A percentile compares a stretch with the other conserved stretches of the same genome.
phyloP scores from a whole-genome alignment of 2,329 filamentous ascomycete species.

The Aspergillus uvarum region DNA sequence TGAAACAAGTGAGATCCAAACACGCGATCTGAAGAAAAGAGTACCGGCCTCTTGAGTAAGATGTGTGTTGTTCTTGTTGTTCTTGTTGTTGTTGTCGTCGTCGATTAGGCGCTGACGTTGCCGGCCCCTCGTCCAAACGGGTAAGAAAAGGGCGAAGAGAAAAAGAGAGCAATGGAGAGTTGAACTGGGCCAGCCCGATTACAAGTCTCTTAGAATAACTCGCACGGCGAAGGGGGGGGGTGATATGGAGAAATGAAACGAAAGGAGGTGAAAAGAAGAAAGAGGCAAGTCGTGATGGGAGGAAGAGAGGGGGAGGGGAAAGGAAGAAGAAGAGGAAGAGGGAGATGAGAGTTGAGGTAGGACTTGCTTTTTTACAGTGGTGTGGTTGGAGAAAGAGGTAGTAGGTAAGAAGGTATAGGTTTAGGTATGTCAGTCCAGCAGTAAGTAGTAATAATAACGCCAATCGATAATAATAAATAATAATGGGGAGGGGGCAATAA shows the following conservation, averaged over 20 bases:
- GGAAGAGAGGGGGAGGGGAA: slow-evolving; percentile 15
- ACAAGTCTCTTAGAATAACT: slow-evolving; percentile 31
- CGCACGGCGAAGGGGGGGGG: slow-evolving; percentile 34
- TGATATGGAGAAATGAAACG: slow-evolving; percentile 26
- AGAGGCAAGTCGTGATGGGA: slow-evolving; percentile 18
- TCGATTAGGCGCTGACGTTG: slow-evolving; percentile 23
- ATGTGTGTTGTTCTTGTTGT: slow-evolving; percentile 4
- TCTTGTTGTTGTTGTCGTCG: not conserved
- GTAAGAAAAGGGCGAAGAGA: slow-evolving; percentile 17
- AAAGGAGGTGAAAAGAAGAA: slow-evolving; percentile 21
- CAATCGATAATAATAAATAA: slow-evolving; percentile 16
- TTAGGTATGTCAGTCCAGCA: slow-evolving; percentile 8
- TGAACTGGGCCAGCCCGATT: slow-evolving; percentile 39
- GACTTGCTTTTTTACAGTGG: slow-evolving; percentile 24
- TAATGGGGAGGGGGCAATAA: slow-evolving; percentile 11
- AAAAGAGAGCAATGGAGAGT: slow-evolving; percentile 32
- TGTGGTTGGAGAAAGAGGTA: not conserved
- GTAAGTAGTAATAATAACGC: slow-evolving; percentile 18
- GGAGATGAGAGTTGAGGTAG: slow-evolving; percentile 14
- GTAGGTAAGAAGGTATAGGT: slow-evolving; percentile 9
- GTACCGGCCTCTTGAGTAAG: slow-evolving; percentile 36
- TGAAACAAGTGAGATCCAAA: slow-evolving; percentile 24
- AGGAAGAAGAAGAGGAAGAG: slow-evolving; percentile 18
- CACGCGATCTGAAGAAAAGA: slow-evolving; percentile 22
- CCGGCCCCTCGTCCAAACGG: slow-evolving; percentile 23